Base-by-base conservation (phyloP, 1,284 basidiomycete species). In the Moesziomyces antarcticus region DNA sequence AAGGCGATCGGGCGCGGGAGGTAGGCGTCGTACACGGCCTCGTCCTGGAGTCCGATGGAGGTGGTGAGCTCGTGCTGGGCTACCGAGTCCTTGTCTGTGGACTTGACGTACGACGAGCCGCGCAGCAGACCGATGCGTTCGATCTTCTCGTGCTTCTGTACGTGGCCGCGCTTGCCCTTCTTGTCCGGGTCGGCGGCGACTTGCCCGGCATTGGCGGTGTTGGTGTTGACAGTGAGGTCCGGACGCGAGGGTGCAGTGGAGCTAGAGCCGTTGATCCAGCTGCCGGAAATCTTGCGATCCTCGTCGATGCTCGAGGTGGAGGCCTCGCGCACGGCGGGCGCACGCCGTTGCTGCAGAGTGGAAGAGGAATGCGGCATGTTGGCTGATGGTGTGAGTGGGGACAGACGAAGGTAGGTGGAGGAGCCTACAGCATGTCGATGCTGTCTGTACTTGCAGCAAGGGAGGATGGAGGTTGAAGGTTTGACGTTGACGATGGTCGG, bases 21-120 rank as follows among this genome's bases (percentile, higher is more conserved):
- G 46, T 78, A 79, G 4, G 68, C 70, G 49, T 79, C 73, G 67
- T 81, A 81, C 3, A 79, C 61, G 2, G 63, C 56, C 43, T 80
- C 76, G 47, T 53, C 51, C 35, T 75, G 69, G 20, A 78, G 42
- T 10, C 78, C 78, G 18, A 80, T 77, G 22, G 77, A 77, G 3
- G 76, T 75, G 42, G 75, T 75, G 10, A 60, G 47, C 33, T 71
- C 56, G 50, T 73, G 62, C 27, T 63, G 47, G 13, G 44, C 56
- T n/a, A 63, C 58, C 0, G 53, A 50, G 21, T 68, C 65, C 14
- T 63, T 59, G 18, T 67, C 70, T 21, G 45, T 60, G 9, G 50
- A 45, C 18, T 62, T 60, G 57, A 73, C 65, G 41, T 68, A 63
- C n/a, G 65, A 64, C 1, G 71, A 73, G 40, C 71, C 71, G n/a